phyloP scores from a whole-genome alignment of 768 basidiomycete genomes.

The Amanita thiersii region DNA sequence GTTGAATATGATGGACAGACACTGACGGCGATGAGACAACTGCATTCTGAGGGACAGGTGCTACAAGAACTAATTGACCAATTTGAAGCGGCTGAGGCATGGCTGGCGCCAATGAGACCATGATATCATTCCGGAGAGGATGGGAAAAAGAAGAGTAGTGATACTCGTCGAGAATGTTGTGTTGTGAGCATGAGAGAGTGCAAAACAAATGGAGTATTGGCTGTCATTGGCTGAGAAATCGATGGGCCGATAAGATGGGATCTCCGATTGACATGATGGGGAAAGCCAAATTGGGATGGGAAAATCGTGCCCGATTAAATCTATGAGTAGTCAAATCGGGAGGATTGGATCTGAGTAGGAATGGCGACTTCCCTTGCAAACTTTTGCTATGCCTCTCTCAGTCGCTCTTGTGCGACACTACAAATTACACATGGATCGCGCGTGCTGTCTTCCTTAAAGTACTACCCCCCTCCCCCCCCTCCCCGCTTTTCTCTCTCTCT shows the following conservation, averaged over 20 bases:
- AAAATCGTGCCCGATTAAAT: conserved; percentile 19
- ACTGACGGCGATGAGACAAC: conserved; percentile 81
- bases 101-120: conserved; percentile 88
- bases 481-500: conserved; percentile 8
- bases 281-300: conserved; percentile 20
- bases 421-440: conserved; percentile 19
- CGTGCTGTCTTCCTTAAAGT: conserved; percentile 13
- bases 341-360: conserved; percentile 4
- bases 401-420: conserved; percentile 9
- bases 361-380: conserved; percentile 4
- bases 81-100: conserved; percentile 93
- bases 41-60: conserved; percentile 78
- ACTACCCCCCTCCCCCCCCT: conserved; percentile 11
- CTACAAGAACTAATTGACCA: conserved; percentile 85
- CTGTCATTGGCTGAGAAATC: conserved; percentile 20
- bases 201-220: conserved; percentile 12
- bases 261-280: conserved; percentile 15
- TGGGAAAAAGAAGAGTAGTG: conserved; percentile 1
- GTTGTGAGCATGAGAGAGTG: conserved; percentile 7
- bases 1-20: conserved; percentile 34
- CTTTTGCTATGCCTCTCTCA: conserved; percentile 11
- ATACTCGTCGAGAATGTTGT: conserved; percentile 2
- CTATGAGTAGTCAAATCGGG: conserved; percentile 12
- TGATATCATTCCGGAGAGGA: conserved; percentile 26
- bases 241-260: conserved; percentile 16